phyloP scores from a whole-genome alignment of 2,329 filamentous ascomycete genomes.

The Diplodia mutila region DNA sequence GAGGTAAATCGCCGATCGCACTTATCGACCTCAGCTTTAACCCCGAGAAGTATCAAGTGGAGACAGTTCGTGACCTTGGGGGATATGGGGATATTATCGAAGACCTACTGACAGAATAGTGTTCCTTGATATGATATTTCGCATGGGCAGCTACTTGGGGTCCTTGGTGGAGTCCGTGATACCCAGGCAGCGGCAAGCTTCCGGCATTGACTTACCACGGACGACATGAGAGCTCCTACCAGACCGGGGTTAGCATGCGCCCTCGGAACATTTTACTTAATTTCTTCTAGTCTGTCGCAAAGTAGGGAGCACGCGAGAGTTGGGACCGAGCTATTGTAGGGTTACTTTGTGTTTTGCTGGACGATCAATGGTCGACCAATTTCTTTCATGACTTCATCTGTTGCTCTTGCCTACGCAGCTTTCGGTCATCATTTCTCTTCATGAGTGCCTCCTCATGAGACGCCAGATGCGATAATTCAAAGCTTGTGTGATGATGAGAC shows the following conservation, averaged over 20 bases:
- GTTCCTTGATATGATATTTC: no score
- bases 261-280: neutral
- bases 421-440: neutral
- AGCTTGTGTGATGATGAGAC: neutral
- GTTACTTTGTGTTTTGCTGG: neutral
- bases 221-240: neutral
- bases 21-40: no score
- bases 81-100: no score
- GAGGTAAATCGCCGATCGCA: no score
- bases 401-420: neutral
- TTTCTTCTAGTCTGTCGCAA: neutral
- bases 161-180: no score
- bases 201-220: neutral
- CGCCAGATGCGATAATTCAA: neutral
- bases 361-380: neutral
- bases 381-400: neutral
- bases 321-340: neutral
- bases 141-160: no score
- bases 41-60: no score
- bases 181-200: neutral
- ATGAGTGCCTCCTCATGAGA: neutral
- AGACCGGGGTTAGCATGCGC: neutral
- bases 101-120: no score
- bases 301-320: neutral
- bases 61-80: no score